phyloP scores from a whole-genome alignment of 228 moss, liverwort and hornwort genomes.

The Sphagnum magellanicum region DNA sequence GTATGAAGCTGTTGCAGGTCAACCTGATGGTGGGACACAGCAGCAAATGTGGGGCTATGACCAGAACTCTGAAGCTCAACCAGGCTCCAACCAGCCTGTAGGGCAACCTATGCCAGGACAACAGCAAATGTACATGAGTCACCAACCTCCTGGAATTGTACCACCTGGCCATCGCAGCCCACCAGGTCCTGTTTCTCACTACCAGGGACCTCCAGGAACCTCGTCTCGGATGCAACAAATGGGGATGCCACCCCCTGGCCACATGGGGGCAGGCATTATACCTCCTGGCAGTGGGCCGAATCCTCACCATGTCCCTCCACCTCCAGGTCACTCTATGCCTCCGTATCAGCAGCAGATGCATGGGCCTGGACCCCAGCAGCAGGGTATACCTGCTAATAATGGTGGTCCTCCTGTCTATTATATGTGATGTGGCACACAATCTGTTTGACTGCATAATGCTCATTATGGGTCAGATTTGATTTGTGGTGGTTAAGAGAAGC shows the following conservation, averaged over 20 bases:
- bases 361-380: constrained; percentile 63
- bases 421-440: constrained; percentile 44
- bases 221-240: constrained; percentile 49
- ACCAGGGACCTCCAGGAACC: constrained; percentile 38
- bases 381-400: constrained; percentile 69
- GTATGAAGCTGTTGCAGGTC: constrained; percentile 40
- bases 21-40: constrained; percentile 38
- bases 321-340: constrained; percentile 75
- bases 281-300: constrained; percentile 51
- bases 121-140: constrained; percentile 71
- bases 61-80: constrained; percentile 12
- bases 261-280: constrained; percentile 62
- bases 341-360: constrained; percentile 73
- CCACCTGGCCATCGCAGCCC: constrained; percentile 59
- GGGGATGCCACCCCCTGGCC: constrained; percentile 48
- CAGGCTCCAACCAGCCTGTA: constrained; percentile 13
- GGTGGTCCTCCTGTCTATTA: constrained; percentile 92
- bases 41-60: constrained; percentile 92
- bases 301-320: constrained; percentile 70
- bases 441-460: constrained; percentile 12
- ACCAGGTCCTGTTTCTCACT: constrained; percentile 40
- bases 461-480: constrained; percentile 8
- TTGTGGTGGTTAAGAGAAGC: constrained; percentile 2
- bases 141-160: constrained; percentile 55
- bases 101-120: constrained; percentile 60